phyloP scores from a whole-genome alignment of 352 stramenopile genomes.

The Globisporangium irregulare region DNA sequence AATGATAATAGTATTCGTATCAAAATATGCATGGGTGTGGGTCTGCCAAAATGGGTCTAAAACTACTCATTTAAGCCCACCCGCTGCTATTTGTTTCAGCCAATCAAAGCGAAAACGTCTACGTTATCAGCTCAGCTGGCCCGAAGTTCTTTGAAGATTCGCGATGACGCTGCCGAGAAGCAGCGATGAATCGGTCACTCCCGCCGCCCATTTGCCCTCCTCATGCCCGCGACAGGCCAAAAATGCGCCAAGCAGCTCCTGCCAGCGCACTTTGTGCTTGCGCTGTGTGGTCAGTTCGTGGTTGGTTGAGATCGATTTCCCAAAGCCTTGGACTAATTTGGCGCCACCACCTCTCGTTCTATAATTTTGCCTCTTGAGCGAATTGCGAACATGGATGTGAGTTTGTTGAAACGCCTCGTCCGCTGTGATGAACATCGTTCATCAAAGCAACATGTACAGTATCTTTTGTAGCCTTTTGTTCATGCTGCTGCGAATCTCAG shows the following conservation, averaged over 20 bases:
- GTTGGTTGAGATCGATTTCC: background rate
- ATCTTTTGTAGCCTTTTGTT: background rate
- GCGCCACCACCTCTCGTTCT: background rate
- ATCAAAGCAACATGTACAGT: background rate
- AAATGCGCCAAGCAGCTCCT: background rate
- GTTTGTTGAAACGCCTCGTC: background rate
- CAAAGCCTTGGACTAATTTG: background rate
- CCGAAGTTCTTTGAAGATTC: conserved; percentile 15
- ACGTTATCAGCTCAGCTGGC: conserved; percentile 13
- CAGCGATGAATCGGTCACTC: conserved; percentile 5
- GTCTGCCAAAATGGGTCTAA: background rate
- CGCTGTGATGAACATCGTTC: background rate
- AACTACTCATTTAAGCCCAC: background rate
- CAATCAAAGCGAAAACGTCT: conserved; percentile 12
- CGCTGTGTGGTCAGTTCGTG: background rate
- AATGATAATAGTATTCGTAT: background rate
- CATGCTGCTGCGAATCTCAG: conserved; percentile 1
- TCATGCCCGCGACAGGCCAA: conserved; percentile 2
- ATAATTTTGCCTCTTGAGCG: background rate
- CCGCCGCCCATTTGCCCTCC: no score
- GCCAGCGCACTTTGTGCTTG: background rate
- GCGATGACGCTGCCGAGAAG: conserved; percentile 14
- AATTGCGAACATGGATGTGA: background rate
- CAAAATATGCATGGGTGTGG: background rate
- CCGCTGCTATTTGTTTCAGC: conserved; percentile 3